Evolutionary conservation across 2,329 filamentous ascomycete genomes (phyloP).

Genomic region (Paecilomyces variotii): DNA sequence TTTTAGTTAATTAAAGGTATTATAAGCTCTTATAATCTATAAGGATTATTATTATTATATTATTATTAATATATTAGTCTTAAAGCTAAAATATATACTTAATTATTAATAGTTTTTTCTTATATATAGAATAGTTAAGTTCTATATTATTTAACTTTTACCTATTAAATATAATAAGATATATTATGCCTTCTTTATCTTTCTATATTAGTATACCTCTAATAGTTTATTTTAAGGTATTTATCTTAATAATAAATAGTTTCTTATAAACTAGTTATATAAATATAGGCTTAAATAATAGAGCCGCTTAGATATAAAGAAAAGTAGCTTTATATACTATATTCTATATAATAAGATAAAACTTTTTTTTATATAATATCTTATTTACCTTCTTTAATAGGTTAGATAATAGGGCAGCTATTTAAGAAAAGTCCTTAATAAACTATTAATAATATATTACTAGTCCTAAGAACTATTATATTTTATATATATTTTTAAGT

Average conservation of each 20-base stretch:
- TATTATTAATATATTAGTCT: too few relatives aligned
- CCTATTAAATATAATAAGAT: neutral
- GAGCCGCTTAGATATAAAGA: neutral
- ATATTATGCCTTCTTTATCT: neutral
- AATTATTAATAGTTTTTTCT: neutral
- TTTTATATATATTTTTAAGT: neutral
- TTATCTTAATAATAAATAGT: neutral
- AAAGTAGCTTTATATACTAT: neutral
- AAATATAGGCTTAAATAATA: neutral
- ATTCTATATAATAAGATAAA: neutral
- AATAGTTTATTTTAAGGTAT: neutral
- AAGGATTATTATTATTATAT: neutral
- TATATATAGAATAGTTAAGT: neutral
- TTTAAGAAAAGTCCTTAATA: neutral
- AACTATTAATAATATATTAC: neutral
- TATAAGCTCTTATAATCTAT: neutral
- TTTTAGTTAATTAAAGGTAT: neutral
- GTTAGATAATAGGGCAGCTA: neutral
- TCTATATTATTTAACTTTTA: neutral
- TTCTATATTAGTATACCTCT: neutral
- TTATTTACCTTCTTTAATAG: too few relatives aligned
- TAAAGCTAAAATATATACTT: neutral
- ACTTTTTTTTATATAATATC: neutral
- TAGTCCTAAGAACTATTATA: neutral
- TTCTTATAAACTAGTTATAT: neutral